Percentiles rank a stretch among this genome's conserved stretches.
phyloP scores from a whole-genome alignment of 352 stramenopile genomes.

The Phytopythium vexans region DNA sequence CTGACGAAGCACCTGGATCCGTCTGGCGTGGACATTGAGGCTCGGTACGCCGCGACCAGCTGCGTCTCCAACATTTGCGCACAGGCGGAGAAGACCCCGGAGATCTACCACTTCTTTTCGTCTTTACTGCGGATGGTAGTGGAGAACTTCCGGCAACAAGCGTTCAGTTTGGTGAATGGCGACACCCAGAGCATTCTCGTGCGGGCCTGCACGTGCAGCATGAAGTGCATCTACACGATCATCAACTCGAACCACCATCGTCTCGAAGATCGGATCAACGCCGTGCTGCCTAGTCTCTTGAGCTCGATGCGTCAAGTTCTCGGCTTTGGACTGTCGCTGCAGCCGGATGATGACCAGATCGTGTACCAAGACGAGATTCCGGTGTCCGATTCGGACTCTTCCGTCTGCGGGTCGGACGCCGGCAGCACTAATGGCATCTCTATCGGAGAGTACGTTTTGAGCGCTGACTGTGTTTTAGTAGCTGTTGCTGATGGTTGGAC shows the following conservation, averaged over 20 bases:
- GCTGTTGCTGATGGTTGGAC: background rate
- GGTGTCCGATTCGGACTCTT: slow-evolving; percentile 70
- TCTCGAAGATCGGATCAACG: slow-evolving; percentile 54
- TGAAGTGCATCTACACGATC: slow-evolving; percentile 87
- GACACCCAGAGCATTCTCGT: slow-evolving; percentile 77
- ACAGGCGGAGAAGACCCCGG: slow-evolving; percentile 60
- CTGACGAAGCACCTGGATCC: slow-evolving; percentile 74
- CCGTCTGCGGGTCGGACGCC: slow-evolving; percentile 59
- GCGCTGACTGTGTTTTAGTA: background rate
- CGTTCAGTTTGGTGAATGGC: slow-evolving; percentile 52
- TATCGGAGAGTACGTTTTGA: slow-evolving; percentile 46
- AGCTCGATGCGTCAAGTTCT: slow-evolving; percentile 81
- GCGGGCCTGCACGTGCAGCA: slow-evolving; percentile 81
- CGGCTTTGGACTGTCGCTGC: slow-evolving; percentile 57
- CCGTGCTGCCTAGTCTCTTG: slow-evolving; percentile 55
- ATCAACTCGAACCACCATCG: slow-evolving; percentile 65
- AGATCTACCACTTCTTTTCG: slow-evolving; percentile 68
- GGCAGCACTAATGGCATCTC: slow-evolving; percentile 16
- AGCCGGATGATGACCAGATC: slow-evolving; percentile 46
- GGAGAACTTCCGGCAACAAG: slow-evolving; percentile 84
- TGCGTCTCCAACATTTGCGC: slow-evolving; percentile 80
- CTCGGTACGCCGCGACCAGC: slow-evolving; percentile 81
- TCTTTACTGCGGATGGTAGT: slow-evolving; percentile 78
- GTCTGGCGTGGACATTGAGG: slow-evolving; percentile 77
- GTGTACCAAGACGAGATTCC: slow-evolving; percentile 59